Evolutionary conservation across 2,329 filamentous ascomycete genomes (phyloP), one percentile per base, ranked within the genome.

Genomic region (Fusarium sp.): DNA sequence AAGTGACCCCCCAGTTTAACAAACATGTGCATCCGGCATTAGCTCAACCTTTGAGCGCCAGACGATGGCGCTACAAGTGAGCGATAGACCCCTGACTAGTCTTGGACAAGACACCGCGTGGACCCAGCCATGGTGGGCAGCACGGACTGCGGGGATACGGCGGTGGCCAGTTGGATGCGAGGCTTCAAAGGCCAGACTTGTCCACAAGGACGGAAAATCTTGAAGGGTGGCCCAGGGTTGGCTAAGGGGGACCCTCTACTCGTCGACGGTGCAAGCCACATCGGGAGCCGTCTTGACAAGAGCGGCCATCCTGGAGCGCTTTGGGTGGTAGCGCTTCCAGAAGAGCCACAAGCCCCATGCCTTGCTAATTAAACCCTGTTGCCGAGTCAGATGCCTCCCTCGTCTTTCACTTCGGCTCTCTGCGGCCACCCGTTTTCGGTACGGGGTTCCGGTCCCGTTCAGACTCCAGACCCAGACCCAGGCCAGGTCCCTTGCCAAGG

Each of bases 71-170:
- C 73, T 63, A 62, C 69, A 68, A 72, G 72, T 64, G 60, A 65
- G 67, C 65, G 66, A 70, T 71, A 76, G 73, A 70, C 77, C 77
- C 77, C 76, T 79, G 77, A 78, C 75, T 79, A 79, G 75, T 65
- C 69, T 73, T 62, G 47, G 64, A 74, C 70, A 73, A 79, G 77
- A 74, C 74, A 68, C 76, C 68, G 68, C 68, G 65, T 69, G 72
- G 65, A 59, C 65, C 65, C 65, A 63, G 64, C 63, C 63, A 75
- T 32, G 73, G 76, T 78, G 76, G 73, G 61, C 66, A 71, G 67
- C 63, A 68, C 60, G 64, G 67, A 75, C 72, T 75, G 72, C 69
- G 70, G 76, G 73, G 73, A 67, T 65, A 57, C 57, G 65, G 60
- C 77, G 75, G 76, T 79, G 77, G 67, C 77, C 76, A 79, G 74